Conservation (phyloP, 2,329 filamentous ascomycete genomes). For the Pestalotiopsis fici region DNA sequence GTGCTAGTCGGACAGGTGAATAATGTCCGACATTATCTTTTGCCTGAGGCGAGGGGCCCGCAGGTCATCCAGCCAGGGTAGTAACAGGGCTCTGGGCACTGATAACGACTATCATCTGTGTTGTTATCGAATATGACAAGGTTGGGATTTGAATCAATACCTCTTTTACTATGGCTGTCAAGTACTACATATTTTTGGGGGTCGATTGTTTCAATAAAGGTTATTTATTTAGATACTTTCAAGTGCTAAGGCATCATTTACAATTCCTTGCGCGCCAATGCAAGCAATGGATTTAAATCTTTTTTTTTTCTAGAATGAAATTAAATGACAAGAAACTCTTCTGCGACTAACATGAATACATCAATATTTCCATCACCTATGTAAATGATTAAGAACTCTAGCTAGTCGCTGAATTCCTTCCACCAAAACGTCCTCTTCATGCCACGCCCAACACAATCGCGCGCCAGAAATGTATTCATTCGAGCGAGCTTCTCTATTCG, state of each 20-base stretch:
- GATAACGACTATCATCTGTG: background rate
- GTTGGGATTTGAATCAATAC: too few species aligned
- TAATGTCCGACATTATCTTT: background rate
- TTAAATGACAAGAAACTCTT: too few species aligned
- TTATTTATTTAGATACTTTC: too few species aligned
- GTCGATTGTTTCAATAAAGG: too few species aligned
- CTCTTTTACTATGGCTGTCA: too few species aligned
- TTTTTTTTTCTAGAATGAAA: too few species aligned
- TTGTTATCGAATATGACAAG: background rate
- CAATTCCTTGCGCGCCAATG: too few species aligned
- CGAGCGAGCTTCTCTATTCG: slow-evolving; percentile 4
- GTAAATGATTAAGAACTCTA: background rate
- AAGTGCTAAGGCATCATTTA: too few species aligned
- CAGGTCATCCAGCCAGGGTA: background rate
- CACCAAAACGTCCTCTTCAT: slow-evolving; percentile 50
- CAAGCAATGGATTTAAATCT: too few species aligned
- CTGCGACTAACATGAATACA: too few species aligned
- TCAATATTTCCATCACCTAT: too few species aligned
- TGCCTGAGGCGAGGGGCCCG: background rate
- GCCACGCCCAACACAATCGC: slow-evolving; percentile 59
- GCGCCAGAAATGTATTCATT: slow-evolving; percentile 47
- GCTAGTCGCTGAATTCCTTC: slow-evolving; percentile 56
- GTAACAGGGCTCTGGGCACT: background rate
- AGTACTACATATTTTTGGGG: too few species aligned
- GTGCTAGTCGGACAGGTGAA: background rate